Conservation (phyloP, 2,329 filamentous ascomycete species). For the Ophiocordyceps camponoti-rufipedis region DNA sequence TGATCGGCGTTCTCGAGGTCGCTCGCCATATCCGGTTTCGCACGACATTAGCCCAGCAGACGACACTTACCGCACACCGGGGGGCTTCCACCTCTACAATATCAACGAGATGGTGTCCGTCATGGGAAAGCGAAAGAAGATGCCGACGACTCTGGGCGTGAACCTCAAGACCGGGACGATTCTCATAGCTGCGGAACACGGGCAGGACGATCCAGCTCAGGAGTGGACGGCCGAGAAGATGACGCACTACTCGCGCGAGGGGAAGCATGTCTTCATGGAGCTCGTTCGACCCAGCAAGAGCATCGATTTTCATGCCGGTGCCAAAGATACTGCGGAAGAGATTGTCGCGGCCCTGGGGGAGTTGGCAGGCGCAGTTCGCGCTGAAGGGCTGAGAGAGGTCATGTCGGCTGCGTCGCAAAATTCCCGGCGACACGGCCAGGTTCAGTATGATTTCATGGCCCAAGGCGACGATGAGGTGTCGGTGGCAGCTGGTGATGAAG, state of each 20-base stretch:
- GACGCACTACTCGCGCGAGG: conserved; percentile 94
- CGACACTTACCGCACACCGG: conserved; percentile 41
- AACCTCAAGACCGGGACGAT: conserved; percentile 79
- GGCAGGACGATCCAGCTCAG: conserved; percentile 64
- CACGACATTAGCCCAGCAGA: conserved; percentile 3
- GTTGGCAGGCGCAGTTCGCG: conserved; percentile 66
- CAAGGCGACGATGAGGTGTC: conserved; percentile 95
- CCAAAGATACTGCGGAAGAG: conserved; percentile 90
- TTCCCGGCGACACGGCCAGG: conserved; percentile 60
- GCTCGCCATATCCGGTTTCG: neutral
- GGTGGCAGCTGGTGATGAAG: conserved; percentile 76
- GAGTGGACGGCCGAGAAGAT: conserved; percentile 92
- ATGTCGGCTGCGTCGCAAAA: conserved; percentile 58
- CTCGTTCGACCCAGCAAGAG: conserved; percentile 84
- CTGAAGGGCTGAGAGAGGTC: conserved; percentile 72
- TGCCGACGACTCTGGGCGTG: conserved; percentile 92
- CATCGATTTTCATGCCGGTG: conserved; percentile 89
- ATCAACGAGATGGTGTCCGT: conserved; percentile 96
- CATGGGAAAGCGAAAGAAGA: conserved; percentile 93
- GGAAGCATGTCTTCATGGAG: conserved; percentile 94
- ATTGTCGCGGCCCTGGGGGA: conserved; percentile 81
- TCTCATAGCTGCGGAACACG: conserved; percentile 74
- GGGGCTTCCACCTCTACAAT: conserved; percentile 86
- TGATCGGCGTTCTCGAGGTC: neutral
- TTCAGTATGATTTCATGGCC: conserved; percentile 92